A percentile compares a stretch with the other conserved stretches of the same genome.
Evolutionary conservation across 192 early-diverging fungal genomes (phyloP).

Genomic region (Podila clonocystis): DNA sequence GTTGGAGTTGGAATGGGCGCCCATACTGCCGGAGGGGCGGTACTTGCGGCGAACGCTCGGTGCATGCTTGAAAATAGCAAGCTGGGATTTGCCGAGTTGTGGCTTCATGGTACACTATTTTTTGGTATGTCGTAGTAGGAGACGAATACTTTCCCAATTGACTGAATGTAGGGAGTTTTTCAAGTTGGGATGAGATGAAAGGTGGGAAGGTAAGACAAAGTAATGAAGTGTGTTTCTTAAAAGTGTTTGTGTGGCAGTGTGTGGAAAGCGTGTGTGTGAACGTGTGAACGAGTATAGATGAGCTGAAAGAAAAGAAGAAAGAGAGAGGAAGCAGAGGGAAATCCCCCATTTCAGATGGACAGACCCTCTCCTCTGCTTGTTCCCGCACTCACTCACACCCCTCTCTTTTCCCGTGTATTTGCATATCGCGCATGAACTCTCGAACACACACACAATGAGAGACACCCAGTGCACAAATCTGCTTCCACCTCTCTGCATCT

Average conservation of each 20-base stretch:
- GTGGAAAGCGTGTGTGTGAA: background rate
- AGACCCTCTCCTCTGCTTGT: background rate
- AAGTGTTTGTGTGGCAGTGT: too few relatives aligned
- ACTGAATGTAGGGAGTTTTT: too few relatives aligned
- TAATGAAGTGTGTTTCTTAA: too few relatives aligned
- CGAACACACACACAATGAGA: too few relatives aligned
- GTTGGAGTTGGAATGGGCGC: background rate
- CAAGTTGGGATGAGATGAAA: too few relatives aligned
- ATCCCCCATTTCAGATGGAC: background rate
- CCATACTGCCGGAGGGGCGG: constrained; percentile 20
- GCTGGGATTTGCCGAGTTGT: constrained; percentile 37
- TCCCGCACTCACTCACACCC: background rate
- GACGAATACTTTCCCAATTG: too few relatives aligned
- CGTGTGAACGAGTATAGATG: background rate
- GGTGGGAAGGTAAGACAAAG: too few relatives aligned
- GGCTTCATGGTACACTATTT: constrained; percentile 19
- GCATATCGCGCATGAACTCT: background rate
- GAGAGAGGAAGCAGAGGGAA: background rate
- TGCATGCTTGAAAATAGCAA: constrained; percentile 39
- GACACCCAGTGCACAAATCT: background rate
- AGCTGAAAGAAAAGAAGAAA: background rate
- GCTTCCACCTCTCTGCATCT: background rate
- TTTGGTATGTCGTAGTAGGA: too few relatives aligned
- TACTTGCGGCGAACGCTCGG: constrained; percentile 42
- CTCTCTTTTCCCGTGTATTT: background rate